phyloP scores from a whole-genome alignment of 1,284 basidiomycete genomes.

The Anthracocystis setariae region DNA sequence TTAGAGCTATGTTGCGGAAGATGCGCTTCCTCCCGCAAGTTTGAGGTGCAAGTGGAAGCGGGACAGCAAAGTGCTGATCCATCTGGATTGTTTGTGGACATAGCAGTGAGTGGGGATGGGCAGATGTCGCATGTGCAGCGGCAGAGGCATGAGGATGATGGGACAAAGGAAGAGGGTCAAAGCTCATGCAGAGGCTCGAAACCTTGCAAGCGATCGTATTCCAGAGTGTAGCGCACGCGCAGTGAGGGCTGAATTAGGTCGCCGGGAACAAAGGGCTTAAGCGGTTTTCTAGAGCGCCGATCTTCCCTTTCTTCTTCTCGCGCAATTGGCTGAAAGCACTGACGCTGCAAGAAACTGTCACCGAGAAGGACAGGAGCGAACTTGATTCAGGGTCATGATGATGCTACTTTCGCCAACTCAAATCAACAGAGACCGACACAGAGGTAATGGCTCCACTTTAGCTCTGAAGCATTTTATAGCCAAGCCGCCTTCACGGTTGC shows the following conservation, averaged over 20 bases:
- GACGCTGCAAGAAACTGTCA: no score
- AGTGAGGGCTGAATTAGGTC: no score
- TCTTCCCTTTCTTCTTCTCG: background rate
- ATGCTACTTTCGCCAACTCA: no score
- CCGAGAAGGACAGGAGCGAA: background rate
- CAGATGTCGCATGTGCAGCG: background rate
- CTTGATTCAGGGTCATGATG: no score
- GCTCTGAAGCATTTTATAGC: no score
- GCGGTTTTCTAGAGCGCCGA: background rate
- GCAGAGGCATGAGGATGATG: background rate
- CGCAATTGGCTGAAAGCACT: no score
- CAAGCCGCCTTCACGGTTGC: no score
- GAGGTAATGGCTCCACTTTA: no score
- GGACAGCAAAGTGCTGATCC: background rate
- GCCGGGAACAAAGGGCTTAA: slow-evolving; percentile 10
- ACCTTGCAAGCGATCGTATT: slow-evolving; percentile 14
- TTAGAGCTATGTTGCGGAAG: no score
- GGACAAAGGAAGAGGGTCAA: slow-evolving; percentile 17
- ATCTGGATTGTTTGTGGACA: background rate
- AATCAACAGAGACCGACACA: no score
- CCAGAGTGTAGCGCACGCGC: slow-evolving; percentile 3
- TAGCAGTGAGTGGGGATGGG: background rate
- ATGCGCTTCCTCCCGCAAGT: background rate
- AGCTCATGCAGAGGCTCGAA: slow-evolving; percentile 3
- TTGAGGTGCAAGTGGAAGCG: slow-evolving; percentile 1